phyloP scores from a whole-genome alignment of 2,329 filamentous ascomycete genomes.

The Penicillium sp. region DNA sequence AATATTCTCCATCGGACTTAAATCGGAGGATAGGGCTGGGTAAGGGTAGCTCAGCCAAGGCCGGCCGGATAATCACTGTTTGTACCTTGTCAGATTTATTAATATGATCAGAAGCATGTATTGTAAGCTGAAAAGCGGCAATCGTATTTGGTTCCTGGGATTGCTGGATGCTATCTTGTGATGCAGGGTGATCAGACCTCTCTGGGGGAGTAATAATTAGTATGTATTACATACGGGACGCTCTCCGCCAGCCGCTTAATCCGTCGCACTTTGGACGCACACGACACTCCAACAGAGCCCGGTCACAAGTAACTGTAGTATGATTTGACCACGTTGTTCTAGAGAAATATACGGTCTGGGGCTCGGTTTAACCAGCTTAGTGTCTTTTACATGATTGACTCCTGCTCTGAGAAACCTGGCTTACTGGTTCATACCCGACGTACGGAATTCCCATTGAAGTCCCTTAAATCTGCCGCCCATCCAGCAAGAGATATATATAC shows the following conservation, averaged over 20 bases:
- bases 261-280: constrained; percentile 1
- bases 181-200: constrained; percentile 24
- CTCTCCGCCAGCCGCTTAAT: background rate
- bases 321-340: constrained; percentile 9
- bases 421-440: too few species aligned
- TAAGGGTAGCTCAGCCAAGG: background rate
- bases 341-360: background rate
- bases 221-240: constrained; percentile 1
- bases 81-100: background rate
- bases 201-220: background rate
- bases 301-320: background rate
- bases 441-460: background rate
- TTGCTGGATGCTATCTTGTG: constrained; percentile 10
- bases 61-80: background rate
- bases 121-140: constrained; percentile 1
- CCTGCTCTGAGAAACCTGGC: too few species aligned
- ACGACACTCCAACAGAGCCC: constrained; percentile 8
- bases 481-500: constrained; percentile 5
- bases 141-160: constrained; percentile 8
- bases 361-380: background rate
- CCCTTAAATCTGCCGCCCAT: background rate
- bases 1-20: constrained; percentile 7
- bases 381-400: too few species aligned
- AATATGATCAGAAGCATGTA: background rate
- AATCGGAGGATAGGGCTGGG: constrained; percentile 8